Evolutionary conservation across 345 rosid species (phyloP), one percentile per base, ranked within the genome.

Genomic region (Erodium maritimum): DNA sequence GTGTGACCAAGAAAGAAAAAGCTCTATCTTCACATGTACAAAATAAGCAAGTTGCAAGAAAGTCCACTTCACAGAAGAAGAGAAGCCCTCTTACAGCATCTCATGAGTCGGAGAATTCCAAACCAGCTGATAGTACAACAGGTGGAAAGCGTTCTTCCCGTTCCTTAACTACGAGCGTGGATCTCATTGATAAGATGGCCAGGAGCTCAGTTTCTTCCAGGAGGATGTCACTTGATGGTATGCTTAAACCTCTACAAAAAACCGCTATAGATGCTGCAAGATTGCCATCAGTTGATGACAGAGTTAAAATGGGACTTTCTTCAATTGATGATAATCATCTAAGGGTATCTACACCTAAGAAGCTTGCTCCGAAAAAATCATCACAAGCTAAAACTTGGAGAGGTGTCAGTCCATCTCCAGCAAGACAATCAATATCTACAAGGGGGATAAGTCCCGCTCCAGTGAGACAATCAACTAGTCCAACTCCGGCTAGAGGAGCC

Each of bases 101-200:
- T 65, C 86, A 86, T 71, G 91, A 80, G 67, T 82, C 87, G 6
- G 96, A 91, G 84, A 91, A 91, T 73, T 84, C 96, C 23, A 91
- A 83, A 76, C 99, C 96, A 33, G 66, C 67, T 57, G 90, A 88
- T 76, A 69, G 82, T 67, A 80, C 89, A 80, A 68, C 76, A 34
- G 82, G 87, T 61, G 89, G 84, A 54, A 85, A 70, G 72, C 53
- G 79, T 50, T 69, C 77, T 67, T 69, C 83, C 25, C 79, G 61
- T 80, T 69, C 84, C 22, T 66, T 69, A 50, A 75, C 67, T 65
- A 75, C 67, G 73, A 81, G 80, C 75, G 73, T 71, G 69, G 94
- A 84, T 82, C 79, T 81, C 62, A 67, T 71, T 11, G 86, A 79
- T 63, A 85, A 72, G 76, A 71, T 69, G 23, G 57, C 74, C 20